Percentiles rank a stretch among this genome's conserved stretches.
phyloP scores from a whole-genome alignment of 2,329 filamentous ascomycete genomes.

The Orbilia javanica region DNA sequence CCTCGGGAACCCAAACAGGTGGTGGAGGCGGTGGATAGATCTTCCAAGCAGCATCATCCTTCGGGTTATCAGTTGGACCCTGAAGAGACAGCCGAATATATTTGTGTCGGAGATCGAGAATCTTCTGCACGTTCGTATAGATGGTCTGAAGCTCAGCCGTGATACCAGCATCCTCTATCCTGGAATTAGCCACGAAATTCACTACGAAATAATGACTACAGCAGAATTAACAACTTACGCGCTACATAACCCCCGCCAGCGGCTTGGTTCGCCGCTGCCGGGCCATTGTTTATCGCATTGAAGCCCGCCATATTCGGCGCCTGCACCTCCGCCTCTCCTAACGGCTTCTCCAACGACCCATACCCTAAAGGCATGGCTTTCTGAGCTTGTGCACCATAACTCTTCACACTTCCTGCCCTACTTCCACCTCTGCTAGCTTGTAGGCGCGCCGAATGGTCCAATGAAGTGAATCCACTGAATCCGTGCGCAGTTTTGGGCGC shows the following conservation, averaged over 20 bases:
- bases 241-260: constrained; percentile 54
- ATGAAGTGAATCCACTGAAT: constrained; percentile 63
- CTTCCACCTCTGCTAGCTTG: constrained; percentile 61
- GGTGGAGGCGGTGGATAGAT: constrained; percentile 94
- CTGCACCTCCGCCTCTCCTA: constrained; percentile 60
- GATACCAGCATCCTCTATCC: constrained; percentile 78
- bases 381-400: constrained; percentile 64
- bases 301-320: constrained; percentile 61
- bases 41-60: constrained; percentile 83
- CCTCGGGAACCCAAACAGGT: constrained; percentile 81
- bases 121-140: constrained; percentile 88
- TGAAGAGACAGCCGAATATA: constrained; percentile 90
- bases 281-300: constrained; percentile 60
- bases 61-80: constrained; percentile 84
- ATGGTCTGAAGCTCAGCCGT: constrained; percentile 86
- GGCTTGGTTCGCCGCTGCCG: constrained; percentile 6
- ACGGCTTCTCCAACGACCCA: constrained; percentile 63
- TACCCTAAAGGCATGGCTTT: constrained; percentile 63
- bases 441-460: constrained; percentile 59
- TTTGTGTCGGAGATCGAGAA: constrained; percentile 88
- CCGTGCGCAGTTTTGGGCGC: constrained; percentile 67
- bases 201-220: neutral
- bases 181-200: neutral
- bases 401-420: constrained; percentile 64
- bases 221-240: constrained; percentile 53